Conservation (phyloP, 495 filamentous ascomycete species). For the Aspergillus leporis region DNA sequence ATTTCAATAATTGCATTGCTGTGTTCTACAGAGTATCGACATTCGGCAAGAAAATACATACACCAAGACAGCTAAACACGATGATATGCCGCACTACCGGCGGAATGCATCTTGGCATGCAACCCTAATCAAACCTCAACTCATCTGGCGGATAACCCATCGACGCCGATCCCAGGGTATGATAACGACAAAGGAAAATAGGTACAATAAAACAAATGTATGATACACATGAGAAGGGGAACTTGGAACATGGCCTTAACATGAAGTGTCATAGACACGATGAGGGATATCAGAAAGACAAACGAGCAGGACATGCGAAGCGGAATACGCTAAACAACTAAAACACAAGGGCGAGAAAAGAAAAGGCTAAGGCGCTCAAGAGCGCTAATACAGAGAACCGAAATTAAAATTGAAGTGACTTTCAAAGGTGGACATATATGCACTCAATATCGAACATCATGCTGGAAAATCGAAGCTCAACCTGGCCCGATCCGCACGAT, state of each 20-base stretch:
- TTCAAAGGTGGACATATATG: too few species aligned
- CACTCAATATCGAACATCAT: background rate
- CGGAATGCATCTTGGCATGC: background rate
- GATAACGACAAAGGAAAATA: slow-evolving; percentile 3
- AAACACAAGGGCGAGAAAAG: background rate
- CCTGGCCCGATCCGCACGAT: background rate
- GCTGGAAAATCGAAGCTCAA: background rate
- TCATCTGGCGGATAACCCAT: background rate
- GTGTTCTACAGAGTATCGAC: background rate
- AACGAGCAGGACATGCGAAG: background rate
- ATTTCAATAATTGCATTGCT: background rate
- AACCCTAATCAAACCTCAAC: background rate
- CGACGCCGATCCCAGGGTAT: slow-evolving; percentile 1
- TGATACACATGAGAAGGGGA: background rate
- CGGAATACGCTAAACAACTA: background rate
- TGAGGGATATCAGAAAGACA: background rate
- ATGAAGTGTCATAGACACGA: background rate
- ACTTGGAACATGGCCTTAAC: background rate
- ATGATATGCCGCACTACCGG: background rate
- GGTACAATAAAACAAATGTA: slow-evolving; percentile 4
- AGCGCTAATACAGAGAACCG: background rate
- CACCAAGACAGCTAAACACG: background rate
- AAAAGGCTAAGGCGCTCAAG: background rate
- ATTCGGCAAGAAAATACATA: background rate
- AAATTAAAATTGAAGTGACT: background rate